phyloP scores from a whole-genome alignment of 78 protist species.

The Corallochytrium limacisporum region DNA sequence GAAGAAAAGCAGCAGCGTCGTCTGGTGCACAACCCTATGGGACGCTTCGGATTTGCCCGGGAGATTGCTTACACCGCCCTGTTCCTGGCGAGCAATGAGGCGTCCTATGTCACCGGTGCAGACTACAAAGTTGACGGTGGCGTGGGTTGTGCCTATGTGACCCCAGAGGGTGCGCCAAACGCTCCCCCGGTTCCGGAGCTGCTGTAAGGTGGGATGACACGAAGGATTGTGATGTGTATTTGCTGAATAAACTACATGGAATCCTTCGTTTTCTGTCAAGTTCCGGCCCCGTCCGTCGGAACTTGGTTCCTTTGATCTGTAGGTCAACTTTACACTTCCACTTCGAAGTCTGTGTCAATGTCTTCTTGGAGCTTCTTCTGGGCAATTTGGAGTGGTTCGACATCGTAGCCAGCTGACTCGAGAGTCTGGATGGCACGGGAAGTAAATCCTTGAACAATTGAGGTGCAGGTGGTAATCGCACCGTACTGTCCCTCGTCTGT shows the following conservation, averaged over 20 bases:
- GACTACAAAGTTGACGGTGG: slow-evolving; percentile 63
- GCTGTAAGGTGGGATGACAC: background rate
- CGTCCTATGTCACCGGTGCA: slow-evolving; percentile 49
- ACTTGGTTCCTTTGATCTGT: background rate
- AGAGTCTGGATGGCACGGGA: too few relatives aligned
- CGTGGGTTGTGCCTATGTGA: slow-evolving; percentile 54
- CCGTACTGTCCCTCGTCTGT: too few relatives aligned
- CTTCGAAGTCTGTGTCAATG: slow-evolving; percentile 15
- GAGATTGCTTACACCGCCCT: slow-evolving; percentile 62
- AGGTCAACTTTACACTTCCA: too few relatives aligned
- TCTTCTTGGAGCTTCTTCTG: slow-evolving; percentile 26
- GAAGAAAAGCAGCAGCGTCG: slow-evolving; percentile 62
- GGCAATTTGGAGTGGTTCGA: too few relatives aligned
- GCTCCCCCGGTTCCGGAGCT: too few relatives aligned
- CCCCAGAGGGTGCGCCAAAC: slow-evolving; percentile 45
- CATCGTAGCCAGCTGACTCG: too few relatives aligned
- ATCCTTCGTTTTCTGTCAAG: background rate
- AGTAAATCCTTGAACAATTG: too few relatives aligned
- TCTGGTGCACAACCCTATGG: slow-evolving; percentile 67
- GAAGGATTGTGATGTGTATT: background rate
- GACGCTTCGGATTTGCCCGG: slow-evolving; percentile 53
- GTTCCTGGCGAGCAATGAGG: slow-evolving; percentile 56
- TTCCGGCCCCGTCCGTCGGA: background rate
- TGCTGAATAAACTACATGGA: slow-evolving; percentile 2
- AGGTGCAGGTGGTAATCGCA: too few relatives aligned